A percentile compares a stretch with the other conserved stretches of the same genome.
Conservation (phyloP, 441 rosid genomes). For the Bocquillonia castaneifolia region DNA sequence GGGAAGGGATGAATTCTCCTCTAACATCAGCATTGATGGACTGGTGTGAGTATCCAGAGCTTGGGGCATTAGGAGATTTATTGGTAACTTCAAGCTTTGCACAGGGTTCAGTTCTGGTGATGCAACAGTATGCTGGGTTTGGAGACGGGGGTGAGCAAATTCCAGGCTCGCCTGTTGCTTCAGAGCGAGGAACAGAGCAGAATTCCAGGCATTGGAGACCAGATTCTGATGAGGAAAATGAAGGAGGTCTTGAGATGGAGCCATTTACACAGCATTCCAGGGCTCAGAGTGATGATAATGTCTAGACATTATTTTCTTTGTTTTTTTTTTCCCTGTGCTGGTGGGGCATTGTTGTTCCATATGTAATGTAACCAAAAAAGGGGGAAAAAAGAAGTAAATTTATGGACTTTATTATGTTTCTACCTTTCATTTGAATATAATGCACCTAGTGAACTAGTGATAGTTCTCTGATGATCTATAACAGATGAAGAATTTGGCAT, state of each 20-base stretch:
- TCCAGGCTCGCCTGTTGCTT: neutral
- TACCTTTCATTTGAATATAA: neutral
- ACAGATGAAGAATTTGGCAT: neutral
- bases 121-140: constrained; percentile 26
- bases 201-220: neutral
- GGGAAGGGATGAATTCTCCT: constrained; percentile 27
- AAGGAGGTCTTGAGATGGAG: constrained; percentile 11
- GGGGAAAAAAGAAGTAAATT: neutral
- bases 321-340: neutral
- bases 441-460: no score
- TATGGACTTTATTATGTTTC: neutral
- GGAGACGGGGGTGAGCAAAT: neutral
- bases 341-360: neutral
- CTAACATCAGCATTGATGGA: constrained; percentile 31
- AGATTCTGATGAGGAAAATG: neutral
- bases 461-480: no score
- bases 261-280: constrained; percentile 16
- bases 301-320: no score
- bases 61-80: constrained; percentile 37
- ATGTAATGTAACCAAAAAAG: neutral
- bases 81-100: constrained; percentile 27
- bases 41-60: constrained; percentile 41
- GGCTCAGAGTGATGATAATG: neutral
- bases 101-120: constrained; percentile 30
- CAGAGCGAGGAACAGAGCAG: neutral